Conservation (phyloP, 139 green algal species). For the Parachlorella kessleri region DNA sequence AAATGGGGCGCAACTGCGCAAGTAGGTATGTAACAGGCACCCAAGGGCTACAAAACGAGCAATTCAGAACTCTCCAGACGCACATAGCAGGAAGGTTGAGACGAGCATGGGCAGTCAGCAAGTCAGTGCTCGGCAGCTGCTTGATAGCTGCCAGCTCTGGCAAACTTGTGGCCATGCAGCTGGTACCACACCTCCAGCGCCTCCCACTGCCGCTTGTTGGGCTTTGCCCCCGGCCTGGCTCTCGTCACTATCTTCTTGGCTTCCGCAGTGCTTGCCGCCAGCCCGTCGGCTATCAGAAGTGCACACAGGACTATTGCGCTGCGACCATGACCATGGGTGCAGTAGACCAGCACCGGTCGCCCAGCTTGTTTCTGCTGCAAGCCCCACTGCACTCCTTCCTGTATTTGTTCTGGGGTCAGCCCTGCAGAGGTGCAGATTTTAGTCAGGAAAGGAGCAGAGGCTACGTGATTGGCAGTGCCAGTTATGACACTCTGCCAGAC, state of each 20-base stretch:
- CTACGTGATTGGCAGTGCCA: too few species aligned
- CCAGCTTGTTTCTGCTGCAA: slow-evolving; percentile 31
- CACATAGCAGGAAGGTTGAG: too few species aligned
- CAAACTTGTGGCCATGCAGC: too few species aligned
- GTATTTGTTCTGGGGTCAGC: slow-evolving; percentile 34
- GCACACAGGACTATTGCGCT: slow-evolving; percentile 46
- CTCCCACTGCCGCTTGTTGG: slow-evolving; percentile 15
- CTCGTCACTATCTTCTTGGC: background rate
- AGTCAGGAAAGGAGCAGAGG: too few species aligned
- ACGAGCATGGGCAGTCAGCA: too few species aligned
- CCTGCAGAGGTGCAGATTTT: slow-evolving; percentile 23
- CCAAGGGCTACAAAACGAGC: too few species aligned
- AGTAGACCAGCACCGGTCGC: slow-evolving; percentile 5
- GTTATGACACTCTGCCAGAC: too few species aligned
- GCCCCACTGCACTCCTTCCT: slow-evolving; percentile 52
- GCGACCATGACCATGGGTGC: slow-evolving; percentile 54
- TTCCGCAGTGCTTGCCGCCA: background rate
- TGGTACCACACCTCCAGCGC: slow-evolving; percentile 4
- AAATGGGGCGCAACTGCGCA: too few species aligned
- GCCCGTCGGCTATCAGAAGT: background rate
- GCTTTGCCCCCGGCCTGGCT: slow-evolving; percentile 2
- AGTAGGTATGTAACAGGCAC: too few species aligned
- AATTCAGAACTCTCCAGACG: too few species aligned
- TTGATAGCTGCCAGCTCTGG: too few species aligned
- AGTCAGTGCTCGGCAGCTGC: too few species aligned